Evolutionary conservation across 106 monocot species (phyloP), one percentile per base, ranked within the genome.

Genomic region (Allium cepa): DNA sequence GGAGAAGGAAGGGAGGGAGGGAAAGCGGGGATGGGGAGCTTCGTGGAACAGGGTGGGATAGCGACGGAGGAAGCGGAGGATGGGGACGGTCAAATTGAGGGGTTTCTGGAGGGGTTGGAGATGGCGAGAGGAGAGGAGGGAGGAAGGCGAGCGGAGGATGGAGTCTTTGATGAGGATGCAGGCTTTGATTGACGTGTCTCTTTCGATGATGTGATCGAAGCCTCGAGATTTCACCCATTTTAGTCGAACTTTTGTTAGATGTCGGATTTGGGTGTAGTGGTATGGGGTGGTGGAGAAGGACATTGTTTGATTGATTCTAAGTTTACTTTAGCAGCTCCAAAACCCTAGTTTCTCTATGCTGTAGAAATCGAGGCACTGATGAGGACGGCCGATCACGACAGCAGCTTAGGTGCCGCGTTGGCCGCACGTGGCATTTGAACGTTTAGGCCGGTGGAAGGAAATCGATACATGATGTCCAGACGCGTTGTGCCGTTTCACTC

Each of bases 41-140:
- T 87, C 87, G 26, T 36, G 11, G 77, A 94, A 94, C 69, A 94
- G 94, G 73, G 89, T 80, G 13, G 94, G 90, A 78, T 87, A 90
- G 70, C 90, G 84, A 66, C 90, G 87, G 84, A 94, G 87, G 84
- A 90, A 94, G 78, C 90, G 94, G 84, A 90, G 94, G 69, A 85
- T 73, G 74, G 90, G 94, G 60, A 94, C 75, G 50, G 94, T 90
- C 65, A 94, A 82, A 76, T 84, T 87, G 64, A 94, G 94, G 55
- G 57, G 50, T 47, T 84, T 84, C 73, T 90, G 83, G 71, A 90
- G 80, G n/a, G 84, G 76, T 51, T 75, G 17, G 80, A 94, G 90
- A 68, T 66, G 66, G 56, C 94, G 88, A 27, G 77, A 71, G 15
- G 86, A 69, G 71, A 91, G 28, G 49, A 50, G 49, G 71, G 69